phyloP scores from a whole-genome alignment of 495 filamentous ascomycete genomes.

The Penicillium pulvis region DNA sequence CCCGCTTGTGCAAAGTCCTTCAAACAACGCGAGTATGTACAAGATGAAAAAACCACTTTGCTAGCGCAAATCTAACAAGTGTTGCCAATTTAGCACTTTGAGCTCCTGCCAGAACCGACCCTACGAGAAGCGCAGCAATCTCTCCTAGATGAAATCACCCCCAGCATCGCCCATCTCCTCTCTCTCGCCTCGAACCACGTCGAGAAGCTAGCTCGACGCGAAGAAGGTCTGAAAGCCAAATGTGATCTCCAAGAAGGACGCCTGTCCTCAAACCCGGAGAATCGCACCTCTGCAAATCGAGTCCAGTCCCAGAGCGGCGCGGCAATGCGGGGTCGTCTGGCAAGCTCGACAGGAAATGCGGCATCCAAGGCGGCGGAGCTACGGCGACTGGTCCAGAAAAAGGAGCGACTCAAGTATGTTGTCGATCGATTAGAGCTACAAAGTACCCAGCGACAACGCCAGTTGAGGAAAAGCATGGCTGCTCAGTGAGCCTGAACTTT shows the following conservation, averaged over 20 bases:
- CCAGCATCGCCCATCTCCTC: slow-evolving; percentile 70
- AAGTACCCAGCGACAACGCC: slow-evolving; percentile 65
- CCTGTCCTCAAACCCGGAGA: slow-evolving; percentile 46
- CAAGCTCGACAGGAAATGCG: slow-evolving; percentile 49
- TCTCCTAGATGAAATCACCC: slow-evolving; percentile 71
- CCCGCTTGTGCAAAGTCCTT: slow-evolving; percentile 69
- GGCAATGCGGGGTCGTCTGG: slow-evolving; percentile 28
- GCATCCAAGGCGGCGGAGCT: slow-evolving; percentile 61
- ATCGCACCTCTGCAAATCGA: slow-evolving; percentile 28
- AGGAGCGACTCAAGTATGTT: slow-evolving; percentile 75
- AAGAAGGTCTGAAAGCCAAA: slow-evolving; percentile 68
- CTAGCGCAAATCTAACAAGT: background rate
- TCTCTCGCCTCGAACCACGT: slow-evolving; percentile 65
- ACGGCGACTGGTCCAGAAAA: slow-evolving; percentile 69
- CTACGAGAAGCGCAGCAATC: slow-evolving; percentile 67
- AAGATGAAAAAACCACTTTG: background rate
- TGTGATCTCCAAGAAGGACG: slow-evolving; percentile 72
- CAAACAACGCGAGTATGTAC: slow-evolving; percentile 65
- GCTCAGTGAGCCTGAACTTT: slow-evolving; percentile 34
- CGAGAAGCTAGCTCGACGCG: slow-evolving; percentile 71
- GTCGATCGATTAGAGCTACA: slow-evolving; percentile 74
- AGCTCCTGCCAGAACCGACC: slow-evolving; percentile 70
- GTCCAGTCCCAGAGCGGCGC: slow-evolving; percentile 25
- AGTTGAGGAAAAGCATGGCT: slow-evolving; percentile 80
- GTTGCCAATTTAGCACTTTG: slow-evolving; percentile 65